phyloP scores from a whole-genome alignment of 2,329 filamentous ascomycete species.

The Aspergillus bombycis region DNA sequence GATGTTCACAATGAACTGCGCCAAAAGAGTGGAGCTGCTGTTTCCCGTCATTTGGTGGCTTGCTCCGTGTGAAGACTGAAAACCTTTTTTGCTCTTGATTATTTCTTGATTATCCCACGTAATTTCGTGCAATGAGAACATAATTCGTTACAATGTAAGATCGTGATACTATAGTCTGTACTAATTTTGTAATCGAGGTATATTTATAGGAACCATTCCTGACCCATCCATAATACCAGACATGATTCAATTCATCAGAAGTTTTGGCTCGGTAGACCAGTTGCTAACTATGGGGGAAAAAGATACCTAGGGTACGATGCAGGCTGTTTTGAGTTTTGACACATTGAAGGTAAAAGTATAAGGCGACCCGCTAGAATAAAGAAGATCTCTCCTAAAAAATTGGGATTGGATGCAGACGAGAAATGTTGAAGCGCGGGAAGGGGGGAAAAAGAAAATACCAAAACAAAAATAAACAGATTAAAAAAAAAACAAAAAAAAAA shows the following conservation, averaged over 20 bases:
- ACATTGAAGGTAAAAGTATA: not conserved
- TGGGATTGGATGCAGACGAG: not conserved
- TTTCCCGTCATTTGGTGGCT: slow-evolving; percentile 7
- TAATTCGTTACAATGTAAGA: not conserved
- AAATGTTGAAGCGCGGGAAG: not conserved
- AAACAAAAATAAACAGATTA: not conserved
- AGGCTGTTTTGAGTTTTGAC: not conserved
- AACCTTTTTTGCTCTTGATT: not conserved
- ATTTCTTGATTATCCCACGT: not conserved
- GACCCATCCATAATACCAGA: not conserved
- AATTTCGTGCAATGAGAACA: not conserved
- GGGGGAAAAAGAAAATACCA: not conserved
- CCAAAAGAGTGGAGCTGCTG: not conserved
- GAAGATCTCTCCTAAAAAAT: too few species aligned
- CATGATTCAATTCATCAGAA: not conserved
- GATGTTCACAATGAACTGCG: slow-evolving; percentile 1
- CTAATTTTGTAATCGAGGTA: not conserved
- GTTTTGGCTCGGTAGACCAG: not conserved
- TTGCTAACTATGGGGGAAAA: not conserved
- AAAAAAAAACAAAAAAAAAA: not conserved
- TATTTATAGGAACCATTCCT: not conserved
- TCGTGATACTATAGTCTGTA: not conserved
- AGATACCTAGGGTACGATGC: not conserved
- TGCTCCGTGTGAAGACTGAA: not conserved
- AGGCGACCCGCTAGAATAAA: not conserved